Conservation (phyloP, 164 flowering plant species). For the Houttuynia cordata region DNA sequence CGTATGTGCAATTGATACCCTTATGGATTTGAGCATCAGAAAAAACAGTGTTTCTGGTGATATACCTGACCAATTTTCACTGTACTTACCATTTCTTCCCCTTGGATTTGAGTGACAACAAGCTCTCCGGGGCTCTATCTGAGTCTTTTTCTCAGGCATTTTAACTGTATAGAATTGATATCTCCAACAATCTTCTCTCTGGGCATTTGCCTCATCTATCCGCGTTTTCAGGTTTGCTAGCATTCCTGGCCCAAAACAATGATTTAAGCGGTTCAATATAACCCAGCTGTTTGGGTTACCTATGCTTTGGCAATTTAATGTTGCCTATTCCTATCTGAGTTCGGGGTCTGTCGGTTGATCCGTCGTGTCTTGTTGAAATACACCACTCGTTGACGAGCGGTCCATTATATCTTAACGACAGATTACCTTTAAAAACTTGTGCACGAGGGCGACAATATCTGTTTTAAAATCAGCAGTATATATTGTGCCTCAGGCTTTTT, state of each 20-base stretch:
- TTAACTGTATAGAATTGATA: slow-evolving; percentile 27
- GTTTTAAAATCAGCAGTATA: too few species aligned
- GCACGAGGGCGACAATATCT: too few species aligned
- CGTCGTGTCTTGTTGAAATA: too few species aligned
- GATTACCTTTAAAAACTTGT: too few species aligned
- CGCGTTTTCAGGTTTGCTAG: slow-evolving; percentile 26
- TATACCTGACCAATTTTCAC: slow-evolving; percentile 19
- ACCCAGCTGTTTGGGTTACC: slow-evolving; percentile 35
- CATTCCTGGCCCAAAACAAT: slow-evolving; percentile 37
- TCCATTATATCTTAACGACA: too few species aligned
- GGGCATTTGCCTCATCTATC: slow-evolving; percentile 39
- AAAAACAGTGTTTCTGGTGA: slow-evolving; percentile 28
- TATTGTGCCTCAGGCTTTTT: too few species aligned
- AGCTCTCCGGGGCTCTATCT: slow-evolving; percentile 30
- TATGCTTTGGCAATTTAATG: slow-evolving; percentile 29
- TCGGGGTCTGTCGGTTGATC: too few species aligned
- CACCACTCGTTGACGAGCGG: too few species aligned
- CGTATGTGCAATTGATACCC: slow-evolving; percentile 22
- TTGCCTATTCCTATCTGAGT: too few species aligned
- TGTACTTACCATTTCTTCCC: slow-evolving; percentile 38
- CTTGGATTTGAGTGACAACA: slow-evolving; percentile 22
- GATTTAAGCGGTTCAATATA: slow-evolving; percentile 27
- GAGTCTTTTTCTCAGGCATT: slow-evolving; percentile 20
- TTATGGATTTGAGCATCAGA: slow-evolving; percentile 25
- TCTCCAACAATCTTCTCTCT: slow-evolving; percentile 33